Evolutionary conservation across 768 basidiomycete genomes (phyloP).

Genomic region (Suillus variegatus): DNA sequence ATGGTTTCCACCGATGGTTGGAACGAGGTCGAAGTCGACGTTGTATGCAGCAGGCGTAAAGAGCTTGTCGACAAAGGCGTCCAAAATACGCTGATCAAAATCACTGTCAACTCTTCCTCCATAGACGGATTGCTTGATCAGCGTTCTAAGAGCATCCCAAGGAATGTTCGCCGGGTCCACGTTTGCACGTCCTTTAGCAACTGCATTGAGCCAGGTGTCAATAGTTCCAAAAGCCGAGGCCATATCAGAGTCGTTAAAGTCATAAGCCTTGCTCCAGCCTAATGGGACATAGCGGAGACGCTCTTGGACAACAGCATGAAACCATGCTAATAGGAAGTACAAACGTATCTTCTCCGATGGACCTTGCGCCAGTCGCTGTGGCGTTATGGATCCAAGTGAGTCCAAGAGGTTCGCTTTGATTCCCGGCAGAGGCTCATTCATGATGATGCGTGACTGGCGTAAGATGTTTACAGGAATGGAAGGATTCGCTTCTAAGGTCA

Average conservation of each 20-base stretch:
- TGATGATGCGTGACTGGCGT: slow-evolving; percentile 92
- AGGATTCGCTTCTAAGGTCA: slow-evolving; percentile 97
- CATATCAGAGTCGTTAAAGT: slow-evolving; percentile 99
- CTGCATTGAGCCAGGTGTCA: slow-evolving; percentile 80
- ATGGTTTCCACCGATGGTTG: slow-evolving; percentile 55
- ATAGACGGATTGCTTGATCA: slow-evolving; percentile 96
- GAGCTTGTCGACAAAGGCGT: slow-evolving; percentile 88
- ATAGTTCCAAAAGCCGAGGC: slow-evolving; percentile 90
- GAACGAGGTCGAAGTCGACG: slow-evolving; percentile 88
- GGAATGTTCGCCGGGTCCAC: slow-evolving; percentile 91
- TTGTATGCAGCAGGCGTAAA: slow-evolving; percentile 92
- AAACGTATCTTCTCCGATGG: slow-evolving; percentile 91
- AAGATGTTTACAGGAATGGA: slow-evolving; percentile 96
- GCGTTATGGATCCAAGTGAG: slow-evolving; percentile 73
- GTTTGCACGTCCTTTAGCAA: slow-evolving; percentile 88
- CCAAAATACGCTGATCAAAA: slow-evolving; percentile 90
- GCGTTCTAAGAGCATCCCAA: slow-evolving; percentile 91
- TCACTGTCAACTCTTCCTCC: slow-evolving; percentile 93
- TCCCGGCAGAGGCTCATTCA: slow-evolving; percentile 98
- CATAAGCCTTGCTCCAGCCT: slow-evolving; percentile 96
- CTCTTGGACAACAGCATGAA: slow-evolving; percentile 98
- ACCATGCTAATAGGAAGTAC: slow-evolving; percentile 97
- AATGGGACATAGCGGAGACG: slow-evolving; percentile 94
- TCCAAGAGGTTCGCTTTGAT: slow-evolving; percentile 96
- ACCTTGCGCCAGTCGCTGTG: slow-evolving; percentile 75